Evolutionary conservation across 2,329 filamentous ascomycete genomes (phyloP), one percentile per base, ranked within the genome.

Genomic region (Daldinia sp.): DNA sequence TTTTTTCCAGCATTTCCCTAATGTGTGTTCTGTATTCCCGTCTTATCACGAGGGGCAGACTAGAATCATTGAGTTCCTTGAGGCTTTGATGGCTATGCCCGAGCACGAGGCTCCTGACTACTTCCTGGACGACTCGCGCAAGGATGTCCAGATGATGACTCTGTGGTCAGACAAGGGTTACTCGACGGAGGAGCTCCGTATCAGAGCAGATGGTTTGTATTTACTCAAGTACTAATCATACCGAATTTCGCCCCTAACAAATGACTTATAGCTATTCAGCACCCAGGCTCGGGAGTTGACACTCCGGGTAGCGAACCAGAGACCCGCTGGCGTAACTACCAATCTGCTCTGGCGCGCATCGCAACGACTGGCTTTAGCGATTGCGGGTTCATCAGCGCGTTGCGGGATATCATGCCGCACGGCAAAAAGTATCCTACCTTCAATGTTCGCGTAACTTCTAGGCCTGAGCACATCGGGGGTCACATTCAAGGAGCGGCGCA

Each of bases 291-390:
- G 3, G 67, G 48, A 20, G 18, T 69, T 5, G 59, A 69, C n/a
- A 55, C 13, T 7, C 50, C 56, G 5, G 60, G 56, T 0, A 69
- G 56, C 18, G 67, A 69, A 37, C 26, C 44, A 13, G 60, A 63
- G n/a, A 12, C 37, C 33, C 67, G 67, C 12, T 69, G 67, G 67
- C 67, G 67, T 13, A 69, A 69, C 48, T 69, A 69, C 46, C 67
- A 69, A 39, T 67, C 67, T 30, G 5, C 60, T 37, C 56, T 69
- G n/a, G 67, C 67, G 30, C 67, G 60, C 56, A 69, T 67, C 18
- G 57, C 64, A 26, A 44, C 50, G 37, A 60, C 44, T 3, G 67
- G 67, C 6, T 69, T 69, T 23, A 54, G 50, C 18, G 64, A 67
- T 15, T 69, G 67, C 33, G 60, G 60, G 9, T 69, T 69, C 41